phyloP scores from a whole-genome alignment of 1,139 yeast species.

The Debaryomyces nepalensis region DNA sequence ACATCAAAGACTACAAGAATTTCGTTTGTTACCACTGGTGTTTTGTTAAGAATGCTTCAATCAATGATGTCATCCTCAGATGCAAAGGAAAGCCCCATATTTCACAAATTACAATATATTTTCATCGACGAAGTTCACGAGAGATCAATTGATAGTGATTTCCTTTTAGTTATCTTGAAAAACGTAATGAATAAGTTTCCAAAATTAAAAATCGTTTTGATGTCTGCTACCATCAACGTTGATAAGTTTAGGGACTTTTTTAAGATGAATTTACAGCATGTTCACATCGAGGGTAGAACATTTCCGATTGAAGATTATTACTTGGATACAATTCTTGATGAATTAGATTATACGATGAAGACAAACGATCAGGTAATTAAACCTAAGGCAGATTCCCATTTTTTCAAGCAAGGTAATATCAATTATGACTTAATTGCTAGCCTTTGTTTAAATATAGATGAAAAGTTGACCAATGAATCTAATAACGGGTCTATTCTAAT shows the following conservation, averaged over 20 bases:
- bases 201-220: constrained; percentile 70
- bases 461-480: constrained; percentile 39
- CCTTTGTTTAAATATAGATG: constrained; percentile 58
- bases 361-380: constrained; percentile 45
- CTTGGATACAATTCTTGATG: constrained; percentile 64
- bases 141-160: constrained; percentile 88
- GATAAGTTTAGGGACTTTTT: constrained; percentile 72
- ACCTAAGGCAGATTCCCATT: constrained; percentile 67
- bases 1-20: constrained; percentile 66
- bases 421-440: constrained; percentile 73
- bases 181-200: constrained; percentile 52
- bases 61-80: constrained; percentile 29
- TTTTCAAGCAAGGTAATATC: constrained; percentile 65
- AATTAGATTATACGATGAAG: constrained; percentile 56
- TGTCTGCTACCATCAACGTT: constrained; percentile 94
- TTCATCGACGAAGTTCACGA: constrained; percentile 97
- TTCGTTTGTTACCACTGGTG: constrained; percentile 91
- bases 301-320: constrained; percentile 84
- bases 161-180: constrained; percentile 77
- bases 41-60: constrained; percentile 83
- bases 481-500: constrained; percentile 77
- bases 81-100: constrained; percentile 31
- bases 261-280: constrained; percentile 48
- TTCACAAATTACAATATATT: constrained; percentile 66
- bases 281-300: constrained; percentile 91